Percentiles rank a stretch among this genome's conserved stretches.
phyloP scores from a whole-genome alignment of 306 rosid genomes.

The Lotus japonicus region DNA sequence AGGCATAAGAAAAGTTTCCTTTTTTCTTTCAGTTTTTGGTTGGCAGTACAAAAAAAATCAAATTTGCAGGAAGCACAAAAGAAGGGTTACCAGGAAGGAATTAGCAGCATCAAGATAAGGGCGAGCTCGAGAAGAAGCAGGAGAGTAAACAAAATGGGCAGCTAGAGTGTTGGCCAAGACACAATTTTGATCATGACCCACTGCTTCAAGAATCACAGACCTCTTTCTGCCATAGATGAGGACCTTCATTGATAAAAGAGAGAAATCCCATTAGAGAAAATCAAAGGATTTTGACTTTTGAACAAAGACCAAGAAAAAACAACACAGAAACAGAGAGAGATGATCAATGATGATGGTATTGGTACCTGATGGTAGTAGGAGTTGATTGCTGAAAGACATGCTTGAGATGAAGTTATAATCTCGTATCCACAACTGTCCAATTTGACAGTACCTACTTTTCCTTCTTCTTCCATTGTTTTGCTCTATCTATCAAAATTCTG shows the following conservation, averaged over 20 bases:
- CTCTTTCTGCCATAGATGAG: conserved; percentile 65
- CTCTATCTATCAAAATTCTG: neutral
- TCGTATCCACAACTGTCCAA: conserved; percentile 64
- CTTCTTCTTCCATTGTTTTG: conserved; percentile 38
- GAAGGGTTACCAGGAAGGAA: conserved; percentile 44
- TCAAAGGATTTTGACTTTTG: neutral
- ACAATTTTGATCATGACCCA: conserved; percentile 52
- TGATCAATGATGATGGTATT: neutral
- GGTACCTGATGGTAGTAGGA: conserved; percentile 65
- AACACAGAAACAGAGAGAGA: neutral
- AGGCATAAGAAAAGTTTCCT: neutral
- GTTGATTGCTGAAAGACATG: conserved; percentile 71
- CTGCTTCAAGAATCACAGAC: conserved; percentile 72
- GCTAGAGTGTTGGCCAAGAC: conserved; percentile 78
- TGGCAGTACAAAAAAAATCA: no score
- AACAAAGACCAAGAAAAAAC: no score
- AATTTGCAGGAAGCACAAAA: neutral
- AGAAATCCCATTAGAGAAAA: conserved; percentile 22
- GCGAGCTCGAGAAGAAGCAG: conserved; percentile 47
- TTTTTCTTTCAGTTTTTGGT: neutral
- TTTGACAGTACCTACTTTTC: conserved; percentile 19
- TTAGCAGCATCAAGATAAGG: conserved; percentile 49
- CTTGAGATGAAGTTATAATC: conserved; percentile 58
- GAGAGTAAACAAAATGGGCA: conserved; percentile 45
- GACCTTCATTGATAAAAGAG: conserved; percentile 33